A percentile compares a stretch with the other conserved stretches of the same genome.
phyloP scores from a whole-genome alignment of 768 basidiomycete genomes.

The Chlorophyllum brunneum region DNA sequence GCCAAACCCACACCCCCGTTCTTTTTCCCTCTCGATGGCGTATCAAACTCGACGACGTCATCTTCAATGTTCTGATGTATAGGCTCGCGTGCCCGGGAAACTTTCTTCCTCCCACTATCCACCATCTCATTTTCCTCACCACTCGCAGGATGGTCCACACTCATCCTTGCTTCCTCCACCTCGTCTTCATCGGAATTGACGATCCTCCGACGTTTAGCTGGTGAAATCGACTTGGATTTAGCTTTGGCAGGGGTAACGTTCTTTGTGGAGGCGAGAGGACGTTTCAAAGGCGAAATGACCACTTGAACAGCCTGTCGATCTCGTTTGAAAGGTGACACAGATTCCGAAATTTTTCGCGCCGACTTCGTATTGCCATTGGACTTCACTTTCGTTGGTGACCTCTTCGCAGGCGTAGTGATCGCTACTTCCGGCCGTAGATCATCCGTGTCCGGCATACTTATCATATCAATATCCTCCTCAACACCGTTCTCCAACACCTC shows the following conservation, averaged over 20 bases:
- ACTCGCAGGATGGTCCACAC: neutral
- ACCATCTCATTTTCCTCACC: neutral
- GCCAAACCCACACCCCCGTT: conserved; percentile 7
- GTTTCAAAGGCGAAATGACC: neutral
- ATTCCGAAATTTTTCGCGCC: neutral
- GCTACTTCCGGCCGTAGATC: neutral
- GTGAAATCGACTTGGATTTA: neutral
- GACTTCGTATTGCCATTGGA: conserved; percentile 10
- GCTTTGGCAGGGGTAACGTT: neutral
- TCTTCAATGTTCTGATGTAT: neutral
- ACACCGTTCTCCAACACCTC: neutral
- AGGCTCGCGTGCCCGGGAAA: no score
- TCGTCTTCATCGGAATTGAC: conserved; percentile 7
- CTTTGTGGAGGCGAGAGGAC: neutral
- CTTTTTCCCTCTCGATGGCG: conserved; percentile 12
- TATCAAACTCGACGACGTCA: conserved; percentile 6
- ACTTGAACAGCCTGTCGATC: neutral
- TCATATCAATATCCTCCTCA: conserved; percentile 6
- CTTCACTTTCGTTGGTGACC: neutral
- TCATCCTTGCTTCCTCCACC: conserved; percentile 12
- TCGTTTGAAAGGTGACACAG: conserved; percentile 1
- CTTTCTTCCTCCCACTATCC: no score
- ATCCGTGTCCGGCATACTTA: conserved; percentile 11
- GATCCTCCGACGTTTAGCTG: neutral
- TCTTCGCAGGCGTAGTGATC: neutral